These are phyloP conservation scores for Spergularia azorica DNA, from an alignment of 179 eudicot genomes.

Conservation along the genomic window DNA sequence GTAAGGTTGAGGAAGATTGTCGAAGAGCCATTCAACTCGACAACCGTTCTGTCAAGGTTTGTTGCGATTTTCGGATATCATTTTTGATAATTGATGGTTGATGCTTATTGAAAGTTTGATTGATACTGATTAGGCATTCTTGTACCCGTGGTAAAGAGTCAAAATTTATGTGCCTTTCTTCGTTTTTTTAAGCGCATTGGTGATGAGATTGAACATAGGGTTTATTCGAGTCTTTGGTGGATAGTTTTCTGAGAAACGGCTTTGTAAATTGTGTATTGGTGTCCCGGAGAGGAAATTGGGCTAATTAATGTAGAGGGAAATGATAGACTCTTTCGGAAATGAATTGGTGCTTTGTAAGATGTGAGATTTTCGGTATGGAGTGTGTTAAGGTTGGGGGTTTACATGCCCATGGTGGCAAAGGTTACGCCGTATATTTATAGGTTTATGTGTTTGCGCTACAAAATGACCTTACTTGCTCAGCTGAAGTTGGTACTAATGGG, in stretches of 20 bases:
- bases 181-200: background rate
- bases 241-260: background rate
- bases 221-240: background rate
- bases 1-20: slow-evolving; percentile 87
- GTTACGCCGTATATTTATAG: background rate
- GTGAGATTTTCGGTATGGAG: no score
- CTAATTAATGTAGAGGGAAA: background rate
- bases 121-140: background rate
- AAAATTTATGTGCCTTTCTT: background rate
- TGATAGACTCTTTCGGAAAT: background rate
- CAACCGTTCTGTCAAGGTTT: slow-evolving; percentile 63
- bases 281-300: background rate
- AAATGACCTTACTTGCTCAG: background rate
- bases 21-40: slow-evolving; percentile 77
- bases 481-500: background rate
- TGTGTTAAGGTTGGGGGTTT: no score
- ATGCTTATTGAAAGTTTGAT: background rate
- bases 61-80: background rate
- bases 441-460: background rate
- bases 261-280: background rate
- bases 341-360: background rate
- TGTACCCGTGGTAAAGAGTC: background rate
- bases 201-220: background rate
- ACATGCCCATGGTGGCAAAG: no score
- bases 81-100: background rate